Base-by-base conservation (phyloP, 768 basidiomycete genomes). In the Paxillus ammoniavirescens region DNA sequence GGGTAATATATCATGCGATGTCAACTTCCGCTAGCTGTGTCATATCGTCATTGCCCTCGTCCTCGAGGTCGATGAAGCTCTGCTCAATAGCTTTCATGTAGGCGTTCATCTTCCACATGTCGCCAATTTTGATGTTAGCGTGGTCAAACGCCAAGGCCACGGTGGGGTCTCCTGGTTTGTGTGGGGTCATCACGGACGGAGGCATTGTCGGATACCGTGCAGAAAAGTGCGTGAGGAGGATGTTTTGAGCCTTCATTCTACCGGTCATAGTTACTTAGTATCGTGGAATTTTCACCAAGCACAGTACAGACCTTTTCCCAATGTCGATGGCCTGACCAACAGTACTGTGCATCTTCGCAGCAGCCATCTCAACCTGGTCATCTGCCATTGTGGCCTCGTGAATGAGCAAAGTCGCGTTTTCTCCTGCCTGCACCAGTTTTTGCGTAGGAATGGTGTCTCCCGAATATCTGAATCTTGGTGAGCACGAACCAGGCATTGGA, bases 341-440 rank as follows among this genome's bases (percentile, higher is more conserved):
- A 0, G 96, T 98, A 53, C 89, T 92, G 67, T 98, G 96, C 4
- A 85, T 86, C 73, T 96, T 98, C 37, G 71, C 69, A 1, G 61
- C 63, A 0, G 94, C 94, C 71, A 91, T 68, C 12, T 86, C 86
- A 17, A 74, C 80, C 62, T 94, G 82, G 50, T 89, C 89, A 61
- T 98, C 89, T 2, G 84, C 89, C 81, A 98, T 86, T 3, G 93
- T 93, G 0, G 95, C 91, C 67, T 98, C 96, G 62, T 98, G 96
- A 31, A 98, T 93, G 40, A 98, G 76, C 2, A 98, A 72, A 0
- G 93, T 93, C 0, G 89, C 87, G 50, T 73, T 69, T 54, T 75
- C 62, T 0, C 90, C 95, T 0, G 82, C 84, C 42, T 75, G 65
- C 21, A 87, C 82, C 4, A 98, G 75, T 26, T 75, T 75, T 10